Evolutionary conservation across 257 asterid genomes (phyloP).

Genomic region (Solanum paucissectum): DNA sequence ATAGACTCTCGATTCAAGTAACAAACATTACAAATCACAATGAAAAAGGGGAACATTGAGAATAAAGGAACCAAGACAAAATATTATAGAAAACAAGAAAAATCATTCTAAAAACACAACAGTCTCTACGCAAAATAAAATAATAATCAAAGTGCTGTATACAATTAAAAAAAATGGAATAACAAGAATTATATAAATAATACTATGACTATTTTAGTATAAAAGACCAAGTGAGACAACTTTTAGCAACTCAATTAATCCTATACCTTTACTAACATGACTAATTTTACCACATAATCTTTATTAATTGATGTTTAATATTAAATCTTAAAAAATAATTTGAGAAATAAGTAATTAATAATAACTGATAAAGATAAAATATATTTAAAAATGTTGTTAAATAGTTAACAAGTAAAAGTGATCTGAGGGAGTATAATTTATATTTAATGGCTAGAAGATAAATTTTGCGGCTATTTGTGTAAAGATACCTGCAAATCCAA

Average conservation of each 20-base stretch:
- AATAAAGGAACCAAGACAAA: neutral
- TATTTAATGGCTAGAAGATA: neutral
- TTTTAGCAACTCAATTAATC: neutral
- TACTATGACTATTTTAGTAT: no score
- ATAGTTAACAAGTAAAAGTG: neutral
- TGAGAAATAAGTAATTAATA: no score
- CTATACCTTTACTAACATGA: neutral
- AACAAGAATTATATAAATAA: neutral
- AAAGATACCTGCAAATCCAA: neutral
- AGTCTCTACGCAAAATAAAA: neutral
- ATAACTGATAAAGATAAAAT: no score
- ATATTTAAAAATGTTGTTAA: no score
- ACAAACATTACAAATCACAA: no score
- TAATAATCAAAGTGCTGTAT: neutral
- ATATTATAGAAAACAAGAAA: neutral
- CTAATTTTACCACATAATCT: neutral
- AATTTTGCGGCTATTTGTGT: neutral
- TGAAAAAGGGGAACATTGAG: no score
- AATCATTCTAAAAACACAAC: no score
- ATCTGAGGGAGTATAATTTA: neutral
- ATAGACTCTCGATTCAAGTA: no score
- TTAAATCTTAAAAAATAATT: no score
- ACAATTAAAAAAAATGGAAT: no score
- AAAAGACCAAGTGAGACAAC: neutral
- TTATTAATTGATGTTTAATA: no score